Evolutionary conservation across 2,329 filamentous ascomycete genomes (phyloP), one percentile per base, ranked within the genome.

Genomic region (Ampelomyces quisqualis): DNA sequence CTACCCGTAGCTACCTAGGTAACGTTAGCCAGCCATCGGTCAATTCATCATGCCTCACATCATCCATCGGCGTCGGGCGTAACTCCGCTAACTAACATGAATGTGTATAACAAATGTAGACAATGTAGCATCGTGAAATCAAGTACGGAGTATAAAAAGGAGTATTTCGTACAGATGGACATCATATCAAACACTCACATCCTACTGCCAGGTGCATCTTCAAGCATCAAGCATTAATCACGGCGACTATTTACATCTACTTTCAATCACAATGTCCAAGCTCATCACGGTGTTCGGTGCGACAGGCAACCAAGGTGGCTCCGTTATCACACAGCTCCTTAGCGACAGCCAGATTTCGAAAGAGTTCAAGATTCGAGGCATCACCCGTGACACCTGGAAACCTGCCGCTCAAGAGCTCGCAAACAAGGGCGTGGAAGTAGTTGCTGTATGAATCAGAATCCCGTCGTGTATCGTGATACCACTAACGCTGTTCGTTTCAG

Each of bases 291-390:
- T 79, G 17, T 76, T 78, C 35, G 76, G 77, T 7, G 76, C 75
- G 15, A 79, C 77, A 0, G 76, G 77, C 43, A 69, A 74, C 23
- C 77, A 79, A 56, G 77, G 77, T 13, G 64, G 73, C 8, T 74
- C 73, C 7, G 65, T 78, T 7, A 64, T 78, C 39, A 58, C 70
- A 33, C 58, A 65, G 18, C 64, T 80, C 8, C 67, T 78, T 7
- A 65, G 65, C 23, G 70, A 78, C 48, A 51, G 70, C 1, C 53
- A 58, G 2, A 68, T 79, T 13, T 74, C 73, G 2, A 53, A 69
- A 28, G 53, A 72, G 38, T 80, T 71, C 64, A 71, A 64, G 32
- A 67, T 80, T 40, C 73, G 77, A 7, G 76, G 69, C 24, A 69
- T 80, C 34, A 77, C 73, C 9, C 73, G 77, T n/a, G 70, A 78